Base-by-base conservation (phyloP, 2,329 filamentous ascomycete genomes). In the Stenocarpella maydis region DNA sequence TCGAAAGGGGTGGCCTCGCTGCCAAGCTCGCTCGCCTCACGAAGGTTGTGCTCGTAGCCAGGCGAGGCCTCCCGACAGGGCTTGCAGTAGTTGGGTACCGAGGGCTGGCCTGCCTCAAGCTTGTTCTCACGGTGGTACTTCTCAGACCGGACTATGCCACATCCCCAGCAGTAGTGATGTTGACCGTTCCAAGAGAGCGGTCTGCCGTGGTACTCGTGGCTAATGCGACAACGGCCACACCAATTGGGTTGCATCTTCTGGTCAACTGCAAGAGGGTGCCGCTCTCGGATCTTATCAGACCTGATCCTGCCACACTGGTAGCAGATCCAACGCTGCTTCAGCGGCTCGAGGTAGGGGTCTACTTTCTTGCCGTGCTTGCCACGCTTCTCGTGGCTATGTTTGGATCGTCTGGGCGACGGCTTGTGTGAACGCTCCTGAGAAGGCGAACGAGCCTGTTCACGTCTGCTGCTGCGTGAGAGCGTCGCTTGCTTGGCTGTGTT, bases 251-350 rank as follows among this genome's bases (percentile, higher is more conserved):
- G 65, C 17, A 82, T 73, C 77, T 78, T 71, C 52, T 77, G 70
- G 53, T 76, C 74, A 53, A 74, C 70, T 71, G 73, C 70, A 49
- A 81, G 71, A 6, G 79, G 75, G 61, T 81, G 74, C 8, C 77
- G 72, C 49, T 75, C 63, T 49, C 84, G 82, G 53, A 81, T 84
- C 14, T 74, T 75, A 31, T 75, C 75, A 6, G 83, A 84, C 52
- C 83, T 78, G 7, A 80, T 74, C 26, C 76, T 77, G 26, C 80
- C 80, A 68, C 83, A 85, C 31, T 78, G 74, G 49, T 77, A 81
- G 74, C 85, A 87, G 24, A 85, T 80, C 69, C 79, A 78, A 14
- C 67, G 67, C 47, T 71, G 63, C 28, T 60, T 65, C 3, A 71
- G 64, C 7, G 70, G 70, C 28, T 58, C 67, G 4, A 69, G 34